Evolutionary conservation across 1,139 yeast genomes (phyloP).

Genomic region (Candida tetrigidarum): DNA sequence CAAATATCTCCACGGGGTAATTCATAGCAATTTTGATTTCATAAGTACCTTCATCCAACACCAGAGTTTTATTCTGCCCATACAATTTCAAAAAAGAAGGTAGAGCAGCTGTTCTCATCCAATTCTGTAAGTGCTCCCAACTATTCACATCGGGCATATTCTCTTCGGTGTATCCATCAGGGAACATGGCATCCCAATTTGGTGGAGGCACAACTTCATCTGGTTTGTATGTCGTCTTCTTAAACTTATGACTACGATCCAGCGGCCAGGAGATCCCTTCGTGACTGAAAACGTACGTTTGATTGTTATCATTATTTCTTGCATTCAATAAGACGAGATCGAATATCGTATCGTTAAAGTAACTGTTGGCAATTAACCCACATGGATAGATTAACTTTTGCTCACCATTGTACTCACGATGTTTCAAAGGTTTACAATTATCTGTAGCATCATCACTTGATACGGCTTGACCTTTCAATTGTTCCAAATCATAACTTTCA

Average conservation of each 20-base stretch:
- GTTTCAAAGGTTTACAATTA: slow-evolving; percentile 64
- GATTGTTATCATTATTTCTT: slow-evolving; percentile 40
- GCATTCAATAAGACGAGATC: slow-evolving; percentile 51
- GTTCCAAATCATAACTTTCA: slow-evolving; percentile 67
- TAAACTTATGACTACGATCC: slow-evolving; percentile 71
- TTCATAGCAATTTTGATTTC: slow-evolving; percentile 62
- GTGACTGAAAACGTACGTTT: slow-evolving; percentile 64
- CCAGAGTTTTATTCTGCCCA: slow-evolving; percentile 54
- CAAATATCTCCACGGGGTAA: slow-evolving; percentile 70
- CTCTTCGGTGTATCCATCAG: slow-evolving; percentile 86
- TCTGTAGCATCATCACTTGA: slow-evolving; percentile 44
- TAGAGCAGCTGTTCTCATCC: slow-evolving; percentile 87
- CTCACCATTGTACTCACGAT: slow-evolving; percentile 36
- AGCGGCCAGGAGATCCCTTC: slow-evolving; percentile 87
- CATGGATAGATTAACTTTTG: slow-evolving; percentile 74
- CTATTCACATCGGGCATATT: slow-evolving; percentile 70
- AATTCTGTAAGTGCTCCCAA: slow-evolving; percentile 60
- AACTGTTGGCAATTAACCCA: slow-evolving; percentile 92
- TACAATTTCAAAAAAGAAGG: slow-evolving; percentile 72
- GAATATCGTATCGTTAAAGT: slow-evolving; percentile 83
- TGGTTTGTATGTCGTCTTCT: slow-evolving; percentile 73
- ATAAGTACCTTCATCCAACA: slow-evolving; percentile 61
- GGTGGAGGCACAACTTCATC: slow-evolving; percentile 92
- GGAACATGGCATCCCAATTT: slow-evolving; percentile 83
- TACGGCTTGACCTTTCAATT: slow-evolving; percentile 66